Evolutionary conservation across 2,329 filamentous ascomycete genomes (phyloP).

Genomic region (Phyllosticta citriasiana): DNA sequence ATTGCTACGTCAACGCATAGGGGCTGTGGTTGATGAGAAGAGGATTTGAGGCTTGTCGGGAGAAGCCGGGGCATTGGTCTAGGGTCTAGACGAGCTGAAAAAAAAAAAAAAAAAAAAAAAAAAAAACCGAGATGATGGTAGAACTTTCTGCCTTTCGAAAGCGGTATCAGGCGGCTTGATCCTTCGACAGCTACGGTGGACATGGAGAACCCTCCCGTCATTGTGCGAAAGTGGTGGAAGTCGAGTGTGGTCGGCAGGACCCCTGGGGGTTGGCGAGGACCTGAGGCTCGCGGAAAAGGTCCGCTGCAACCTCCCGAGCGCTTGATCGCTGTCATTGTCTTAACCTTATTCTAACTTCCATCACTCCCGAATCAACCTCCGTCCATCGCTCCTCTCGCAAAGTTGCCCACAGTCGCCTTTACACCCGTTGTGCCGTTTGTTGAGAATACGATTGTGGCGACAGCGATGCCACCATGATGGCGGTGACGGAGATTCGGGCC

Average conservation of each 20-base stretch:
- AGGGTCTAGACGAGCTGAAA: too few relatives aligned
- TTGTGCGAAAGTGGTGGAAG: not conserved
- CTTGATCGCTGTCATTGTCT: not conserved
- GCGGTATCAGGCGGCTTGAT: too few relatives aligned
- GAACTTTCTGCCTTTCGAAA: too few relatives aligned
- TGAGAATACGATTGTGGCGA: not conserved
- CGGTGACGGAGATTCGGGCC: not conserved
- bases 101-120: too few relatives aligned
- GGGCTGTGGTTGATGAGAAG: too few relatives aligned
- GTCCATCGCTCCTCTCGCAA: not conserved
- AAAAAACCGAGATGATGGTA: too few relatives aligned
- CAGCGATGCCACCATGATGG: not conserved
- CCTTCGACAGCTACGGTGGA: too few relatives aligned
- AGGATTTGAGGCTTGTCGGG: not conserved
- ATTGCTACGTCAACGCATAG: not conserved
- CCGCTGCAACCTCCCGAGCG: not conserved
- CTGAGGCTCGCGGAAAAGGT: not conserved
- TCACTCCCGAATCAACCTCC: not conserved
- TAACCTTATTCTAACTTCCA: not conserved
- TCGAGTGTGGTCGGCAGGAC: not conserved
- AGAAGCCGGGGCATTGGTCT: not conserved
- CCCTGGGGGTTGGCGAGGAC: not conserved
- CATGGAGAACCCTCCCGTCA: too few relatives aligned
- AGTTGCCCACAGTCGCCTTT: not conserved
- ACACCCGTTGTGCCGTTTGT: not conserved